These are phyloP conservation scores for Penicillium sp. DNA, from an alignment of 2,329 filamentous ascomycete genomes.

Conservation along the genomic window DNA sequence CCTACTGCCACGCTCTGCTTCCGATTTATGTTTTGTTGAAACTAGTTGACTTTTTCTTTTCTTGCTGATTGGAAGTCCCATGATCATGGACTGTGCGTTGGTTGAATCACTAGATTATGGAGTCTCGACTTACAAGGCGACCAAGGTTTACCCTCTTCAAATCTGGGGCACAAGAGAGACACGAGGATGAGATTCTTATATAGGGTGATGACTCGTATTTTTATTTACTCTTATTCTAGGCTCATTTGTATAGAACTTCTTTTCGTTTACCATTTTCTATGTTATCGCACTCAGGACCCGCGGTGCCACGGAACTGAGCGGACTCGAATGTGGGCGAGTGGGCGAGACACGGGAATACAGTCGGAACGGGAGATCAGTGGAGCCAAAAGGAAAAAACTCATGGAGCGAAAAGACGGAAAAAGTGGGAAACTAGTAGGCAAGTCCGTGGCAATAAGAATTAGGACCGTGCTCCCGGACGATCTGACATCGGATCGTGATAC, in stretches of 20 bases:
- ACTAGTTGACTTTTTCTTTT: not conserved
- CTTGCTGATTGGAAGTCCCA: not conserved
- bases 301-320: not conserved
- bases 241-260: not conserved
- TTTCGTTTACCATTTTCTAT: not conserved
- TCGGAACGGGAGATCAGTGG: conserved; percentile 8
- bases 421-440: not conserved
- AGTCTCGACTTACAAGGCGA: not conserved
- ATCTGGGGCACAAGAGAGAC: not conserved
- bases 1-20: conserved; percentile 5
- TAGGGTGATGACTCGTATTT: not conserved
- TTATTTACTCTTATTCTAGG: not conserved
- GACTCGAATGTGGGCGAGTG: not conserved
- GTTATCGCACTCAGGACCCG: not conserved
- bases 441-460: conserved; percentile 4
- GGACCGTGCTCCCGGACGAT: conserved; percentile 19
- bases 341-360: not conserved
- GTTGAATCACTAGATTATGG: not conserved
- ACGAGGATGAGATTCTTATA: conserved; percentile 9
- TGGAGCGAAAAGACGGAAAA: not conserved
- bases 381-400: not conserved
- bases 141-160: not conserved
- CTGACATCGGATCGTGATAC: conserved; percentile 22
- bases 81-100: conserved; percentile 1
- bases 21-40: not conserved